Percentiles rank a stretch among this genome's conserved stretches.
Conservation (phyloP, 140 eudicot species). For the Flaveria floridana region DNA sequence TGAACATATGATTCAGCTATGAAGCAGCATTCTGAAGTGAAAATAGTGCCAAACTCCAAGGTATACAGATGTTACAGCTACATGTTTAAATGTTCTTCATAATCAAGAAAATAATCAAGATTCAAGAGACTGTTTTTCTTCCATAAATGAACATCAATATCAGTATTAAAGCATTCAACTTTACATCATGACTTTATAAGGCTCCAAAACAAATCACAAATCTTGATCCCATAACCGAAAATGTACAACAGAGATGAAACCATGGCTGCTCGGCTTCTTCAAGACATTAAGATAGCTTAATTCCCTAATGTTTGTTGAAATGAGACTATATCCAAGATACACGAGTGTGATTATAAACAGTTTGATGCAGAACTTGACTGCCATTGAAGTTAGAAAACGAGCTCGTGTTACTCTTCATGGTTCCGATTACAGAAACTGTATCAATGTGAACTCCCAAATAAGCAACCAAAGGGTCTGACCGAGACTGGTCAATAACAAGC, state of each 20-base stretch:
- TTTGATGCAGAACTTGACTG: slow-evolving; percentile 44
- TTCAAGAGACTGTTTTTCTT: neutral
- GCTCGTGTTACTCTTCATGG: slow-evolving; percentile 21
- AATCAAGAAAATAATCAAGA: neutral
- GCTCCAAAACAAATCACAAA: neutral
- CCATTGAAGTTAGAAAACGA: slow-evolving; percentile 27
- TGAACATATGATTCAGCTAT: too few relatives aligned
- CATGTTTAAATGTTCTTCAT: too few relatives aligned
- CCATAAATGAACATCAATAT: neutral
- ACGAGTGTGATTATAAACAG: slow-evolving; percentile 29
- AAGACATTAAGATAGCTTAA: neutral
- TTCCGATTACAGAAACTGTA: slow-evolving; percentile 38
- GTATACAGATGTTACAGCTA: too few relatives aligned
- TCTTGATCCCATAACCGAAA: neutral
- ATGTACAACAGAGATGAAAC: neutral
- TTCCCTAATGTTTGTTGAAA: neutral
- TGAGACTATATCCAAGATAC: slow-evolving; percentile 31
- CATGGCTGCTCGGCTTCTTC: neutral
- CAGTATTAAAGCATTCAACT: neutral
- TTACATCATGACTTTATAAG: neutral
- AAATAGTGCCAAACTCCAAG: too few relatives aligned
- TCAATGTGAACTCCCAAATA: slow-evolving; percentile 63
- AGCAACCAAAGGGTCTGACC: slow-evolving; percentile 68
- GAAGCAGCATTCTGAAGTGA: too few relatives aligned
- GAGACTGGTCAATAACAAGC: slow-evolving; percentile 58